Evolutionary conservation across 108 stramenopile species (phyloP).

Genomic region (Stephanodiscus minutulus): DNA sequence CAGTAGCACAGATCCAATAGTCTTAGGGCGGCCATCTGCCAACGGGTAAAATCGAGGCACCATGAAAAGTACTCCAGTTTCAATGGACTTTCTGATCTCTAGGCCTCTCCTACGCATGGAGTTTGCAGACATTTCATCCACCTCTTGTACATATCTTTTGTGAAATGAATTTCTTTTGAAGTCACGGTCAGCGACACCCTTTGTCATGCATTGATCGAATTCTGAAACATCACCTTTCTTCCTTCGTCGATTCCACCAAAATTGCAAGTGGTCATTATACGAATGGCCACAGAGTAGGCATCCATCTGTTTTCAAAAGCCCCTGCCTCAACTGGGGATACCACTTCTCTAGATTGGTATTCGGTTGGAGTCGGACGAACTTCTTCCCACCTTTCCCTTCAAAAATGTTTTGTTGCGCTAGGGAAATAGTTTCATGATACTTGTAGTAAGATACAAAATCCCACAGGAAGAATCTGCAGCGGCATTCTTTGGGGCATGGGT

Average conservation of each 20-base stretch:
- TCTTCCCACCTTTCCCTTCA: conserved; percentile 41
- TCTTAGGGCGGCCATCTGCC: conserved; percentile 17
- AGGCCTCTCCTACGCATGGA: conserved; percentile 5
- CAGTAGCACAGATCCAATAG: conserved; percentile 28
- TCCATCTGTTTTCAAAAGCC: conserved; percentile 23
- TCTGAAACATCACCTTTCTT: conserved; percentile 11
- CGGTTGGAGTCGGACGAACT: conserved; percentile 36
- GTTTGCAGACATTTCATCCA: not conserved
- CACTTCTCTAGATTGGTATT: conserved; percentile 16
- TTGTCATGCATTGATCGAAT: conserved; percentile 13
- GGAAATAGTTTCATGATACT: conserved; percentile 7
- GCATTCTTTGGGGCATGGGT: conserved; percentile 11
- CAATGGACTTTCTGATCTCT: conserved; percentile 12
- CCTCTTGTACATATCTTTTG: conserved; percentile 30
- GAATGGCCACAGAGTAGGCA: conserved; percentile 40
- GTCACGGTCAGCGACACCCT: not conserved
- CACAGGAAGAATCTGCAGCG: conserved; percentile 28
- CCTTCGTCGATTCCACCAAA: conserved; percentile 35
- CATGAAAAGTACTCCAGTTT: conserved; percentile 21
- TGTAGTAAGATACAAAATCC: conserved; percentile 15
- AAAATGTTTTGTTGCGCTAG: conserved; percentile 12
- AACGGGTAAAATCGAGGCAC: conserved; percentile 27
- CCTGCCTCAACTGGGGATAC: conserved; percentile 19
- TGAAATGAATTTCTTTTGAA: conserved; percentile 18
- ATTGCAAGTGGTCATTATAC: conserved; percentile 41